Base-by-base conservation (phyloP, 805 yeast species). In the Candida ovalis region DNA sequence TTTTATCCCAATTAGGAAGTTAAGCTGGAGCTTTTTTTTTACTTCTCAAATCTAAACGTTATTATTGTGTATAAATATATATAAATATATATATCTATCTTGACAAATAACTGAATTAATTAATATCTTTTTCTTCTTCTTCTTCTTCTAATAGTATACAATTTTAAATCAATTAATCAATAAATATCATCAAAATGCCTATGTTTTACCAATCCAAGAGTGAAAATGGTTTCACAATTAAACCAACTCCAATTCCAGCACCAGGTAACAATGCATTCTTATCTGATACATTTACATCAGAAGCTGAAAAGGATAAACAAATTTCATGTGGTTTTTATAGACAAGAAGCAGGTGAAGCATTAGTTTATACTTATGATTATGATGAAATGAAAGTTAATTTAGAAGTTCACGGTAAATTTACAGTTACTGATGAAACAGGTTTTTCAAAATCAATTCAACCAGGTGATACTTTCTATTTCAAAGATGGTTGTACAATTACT, bases 351-450 rank as follows among this genome's bases (percentile, higher is more conserved):
- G 89, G 89, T 50, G 82, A 78, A 64, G 78, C 84, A 43, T 74
- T 84, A 62, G 86, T 78, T n/a, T 84, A 84, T 75, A 66, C 71
- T 48, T 84, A 84, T 70, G 70, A 68, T 60, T 78, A 82, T 67
- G 87, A 84, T 61, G 89, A 82, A 69, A 77, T 81, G 80, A 84
- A 84, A 69, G 72, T 84, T 57, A 76, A 81, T 63, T 73, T 83
- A 53, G 88, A 84, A 66, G 82, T 80, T 47, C 81, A 77, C 57
- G 88, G 88, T 55, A 81, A 78, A 60, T 82, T 79, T 72, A 70
- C 73, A 44, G 72, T 84, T 57, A 59, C 78, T 50, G 89, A 84
- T 58, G 84, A 81, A 68, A 75, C 81, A 46, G 89, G 89, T 22
- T 71, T 73, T 64, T 71, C 72, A 51, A 81, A 78, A 45, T 70